Evolutionary conservation across 1,284 basidiomycete species (phyloP).

Genomic region (Mrakiaceae sp.): DNA sequence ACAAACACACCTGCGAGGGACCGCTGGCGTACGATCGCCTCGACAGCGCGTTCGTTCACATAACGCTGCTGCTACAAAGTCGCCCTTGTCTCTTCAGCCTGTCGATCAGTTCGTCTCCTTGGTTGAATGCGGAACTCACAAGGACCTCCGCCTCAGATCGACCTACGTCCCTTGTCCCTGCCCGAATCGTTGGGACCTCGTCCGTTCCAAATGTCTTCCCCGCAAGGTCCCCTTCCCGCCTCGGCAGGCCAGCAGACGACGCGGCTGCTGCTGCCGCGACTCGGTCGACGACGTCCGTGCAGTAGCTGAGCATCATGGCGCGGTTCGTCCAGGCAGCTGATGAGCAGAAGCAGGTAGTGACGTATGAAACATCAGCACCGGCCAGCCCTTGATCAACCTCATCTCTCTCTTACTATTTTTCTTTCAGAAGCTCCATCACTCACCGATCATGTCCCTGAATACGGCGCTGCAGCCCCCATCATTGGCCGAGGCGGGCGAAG

Average conservation of each 20-base stretch:
- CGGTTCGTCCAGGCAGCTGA: slow-evolving; percentile 15
- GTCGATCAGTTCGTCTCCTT: no score
- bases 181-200: not conserved
- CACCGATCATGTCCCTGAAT: slow-evolving; percentile 12
- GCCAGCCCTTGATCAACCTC: no score
- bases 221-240: no score
- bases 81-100: no score
- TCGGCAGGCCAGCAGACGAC: no score
- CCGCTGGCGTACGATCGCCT: slow-evolving; percentile 13
- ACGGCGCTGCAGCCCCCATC: slow-evolving; percentile 12
- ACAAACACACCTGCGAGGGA: slow-evolving; percentile 1
- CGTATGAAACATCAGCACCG: no score
- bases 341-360: no score
- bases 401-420: no score
- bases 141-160: slow-evolving; percentile 8
- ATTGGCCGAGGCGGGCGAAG: not conserved
- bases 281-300: not conserved
- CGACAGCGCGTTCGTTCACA: slow-evolving; percentile 9
- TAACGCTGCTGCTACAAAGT: slow-evolving; percentile 8
- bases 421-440: not conserved
- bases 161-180: slow-evolving; percentile 1
- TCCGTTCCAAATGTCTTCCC: not conserved
- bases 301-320: slow-evolving; percentile 4
- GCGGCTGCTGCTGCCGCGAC: not conserved
- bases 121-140: not conserved